Percentiles rank a stretch among this genome's conserved stretches.
Conservation (phyloP, 2,329 filamentous ascomycete species). For the Celoporthe dispersa region DNA sequence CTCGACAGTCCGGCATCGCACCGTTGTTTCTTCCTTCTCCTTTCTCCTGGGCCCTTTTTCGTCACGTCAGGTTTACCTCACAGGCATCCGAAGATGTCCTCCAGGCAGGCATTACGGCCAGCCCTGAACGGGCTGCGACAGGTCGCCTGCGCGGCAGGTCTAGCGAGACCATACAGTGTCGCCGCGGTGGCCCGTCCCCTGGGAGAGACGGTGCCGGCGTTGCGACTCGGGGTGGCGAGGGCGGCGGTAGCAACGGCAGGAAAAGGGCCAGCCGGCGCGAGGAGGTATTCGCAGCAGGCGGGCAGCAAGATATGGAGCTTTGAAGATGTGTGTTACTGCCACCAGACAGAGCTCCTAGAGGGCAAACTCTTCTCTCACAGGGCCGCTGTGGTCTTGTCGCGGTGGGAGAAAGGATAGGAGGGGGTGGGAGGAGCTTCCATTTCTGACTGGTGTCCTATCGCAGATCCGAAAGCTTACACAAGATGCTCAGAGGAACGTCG, state of each 20-base stretch:
- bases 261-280: background rate
- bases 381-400: background rate
- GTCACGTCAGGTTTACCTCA: background rate
- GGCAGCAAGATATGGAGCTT: conserved; percentile 53
- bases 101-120: conserved; percentile 16
- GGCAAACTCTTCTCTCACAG: background rate
- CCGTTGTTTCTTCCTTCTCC: background rate
- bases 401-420: background rate
- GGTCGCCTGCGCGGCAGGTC: background rate
- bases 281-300: conserved; percentile 36
- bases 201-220: background rate
- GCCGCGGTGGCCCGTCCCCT: background rate
- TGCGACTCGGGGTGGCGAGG: background rate
- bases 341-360: background rate
- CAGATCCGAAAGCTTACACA: conserved; percentile 47
- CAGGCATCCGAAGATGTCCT: conserved; percentile 19
- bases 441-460: background rate
- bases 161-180: conserved; percentile 1
- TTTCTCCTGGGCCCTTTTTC: background rate
- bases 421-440: too few species aligned
- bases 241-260: background rate
- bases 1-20: background rate
- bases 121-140: conserved; percentile 22
- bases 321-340: conserved; percentile 42
- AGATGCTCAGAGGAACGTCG: conserved; percentile 39